Conservation (phyloP, 306 rosid species). For the Cucumis cinereus region DNA sequence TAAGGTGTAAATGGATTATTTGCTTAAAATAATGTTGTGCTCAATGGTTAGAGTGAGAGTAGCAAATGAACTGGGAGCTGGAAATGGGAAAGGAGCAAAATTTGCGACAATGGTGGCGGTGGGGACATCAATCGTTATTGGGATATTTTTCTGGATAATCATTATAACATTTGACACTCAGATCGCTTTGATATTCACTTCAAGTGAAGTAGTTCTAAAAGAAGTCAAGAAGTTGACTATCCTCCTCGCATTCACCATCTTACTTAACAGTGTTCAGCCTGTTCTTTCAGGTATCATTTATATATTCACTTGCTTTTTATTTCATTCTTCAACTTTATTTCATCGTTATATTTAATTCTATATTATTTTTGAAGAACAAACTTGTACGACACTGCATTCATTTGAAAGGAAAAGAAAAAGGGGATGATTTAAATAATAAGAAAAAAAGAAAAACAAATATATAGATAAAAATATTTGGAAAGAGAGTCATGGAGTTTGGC, state of each 20-base stretch:
- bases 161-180: slow-evolving; percentile 31
- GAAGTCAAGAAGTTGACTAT: slow-evolving; percentile 41
- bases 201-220: slow-evolving; percentile 39
- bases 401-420: too few species aligned
- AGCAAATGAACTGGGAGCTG: slow-evolving; percentile 81
- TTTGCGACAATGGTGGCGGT: slow-evolving; percentile 65
- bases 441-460: too few species aligned
- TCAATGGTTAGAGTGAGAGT: slow-evolving; percentile 52
- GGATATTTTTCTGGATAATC: slow-evolving; percentile 50
- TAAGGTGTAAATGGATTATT: background rate
- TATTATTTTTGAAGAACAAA: too few species aligned
- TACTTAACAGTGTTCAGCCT: slow-evolving; percentile 72
- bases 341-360: too few species aligned
- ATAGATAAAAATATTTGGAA: too few species aligned
- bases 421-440: too few species aligned
- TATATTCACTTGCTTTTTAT: too few species aligned
- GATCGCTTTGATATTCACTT: slow-evolving; percentile 41
- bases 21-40: background rate
- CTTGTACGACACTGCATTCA: too few species aligned
- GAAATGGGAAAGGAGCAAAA: slow-evolving; percentile 64
- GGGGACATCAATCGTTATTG: slow-evolving; percentile 38
- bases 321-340: too few species aligned
- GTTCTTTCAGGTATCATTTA: slow-evolving; percentile 45
- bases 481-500: too few species aligned
- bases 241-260: slow-evolving; percentile 57